These are phyloP conservation scores for Geranomyces michiganensis DNA, from an alignment of 192 early-diverging fungal species.

Conservation along the genomic window DNA sequence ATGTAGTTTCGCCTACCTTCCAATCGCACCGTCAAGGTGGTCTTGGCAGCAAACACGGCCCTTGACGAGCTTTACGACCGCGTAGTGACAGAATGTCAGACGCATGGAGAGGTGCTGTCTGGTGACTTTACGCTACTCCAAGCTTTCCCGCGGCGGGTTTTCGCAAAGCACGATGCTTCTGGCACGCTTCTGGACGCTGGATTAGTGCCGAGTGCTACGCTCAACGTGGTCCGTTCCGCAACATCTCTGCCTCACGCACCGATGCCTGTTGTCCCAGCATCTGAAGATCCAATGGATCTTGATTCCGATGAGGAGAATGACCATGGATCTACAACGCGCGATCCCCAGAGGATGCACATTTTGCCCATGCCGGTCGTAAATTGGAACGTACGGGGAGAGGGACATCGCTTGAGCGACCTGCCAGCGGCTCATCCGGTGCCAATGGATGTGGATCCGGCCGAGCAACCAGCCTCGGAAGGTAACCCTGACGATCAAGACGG, in stretches of 20 bases:
- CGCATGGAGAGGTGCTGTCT: neutral
- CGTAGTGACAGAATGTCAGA: neutral
- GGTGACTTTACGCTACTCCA: conserved; percentile 1
- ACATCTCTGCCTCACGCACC: neutral
- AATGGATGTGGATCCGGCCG: neutral
- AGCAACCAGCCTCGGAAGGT: neutral
- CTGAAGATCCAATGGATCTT: neutral
- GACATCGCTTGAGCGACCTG: no score
- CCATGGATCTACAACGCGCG: neutral
- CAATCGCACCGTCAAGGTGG: neutral
- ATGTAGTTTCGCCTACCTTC: conserved; percentile 9
- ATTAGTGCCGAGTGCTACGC: neutral
- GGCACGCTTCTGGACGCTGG: neutral
- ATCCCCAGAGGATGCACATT: no score
- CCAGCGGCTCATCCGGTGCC: no score
- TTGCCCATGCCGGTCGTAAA: no score
- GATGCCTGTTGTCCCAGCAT: neutral
- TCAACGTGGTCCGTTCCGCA: neutral
- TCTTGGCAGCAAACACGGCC: neutral
- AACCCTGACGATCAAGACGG: conserved; percentile 1
- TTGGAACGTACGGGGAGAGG: no score
- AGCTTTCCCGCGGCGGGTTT: conserved; percentile 5
- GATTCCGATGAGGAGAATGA: neutral
- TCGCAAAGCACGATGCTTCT: neutral
- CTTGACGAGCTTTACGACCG: neutral